Evolutionary conservation across 257 asterid species (phyloP), one percentile per base, ranked within the genome.

Genomic region (Primulina tabacum): DNA sequence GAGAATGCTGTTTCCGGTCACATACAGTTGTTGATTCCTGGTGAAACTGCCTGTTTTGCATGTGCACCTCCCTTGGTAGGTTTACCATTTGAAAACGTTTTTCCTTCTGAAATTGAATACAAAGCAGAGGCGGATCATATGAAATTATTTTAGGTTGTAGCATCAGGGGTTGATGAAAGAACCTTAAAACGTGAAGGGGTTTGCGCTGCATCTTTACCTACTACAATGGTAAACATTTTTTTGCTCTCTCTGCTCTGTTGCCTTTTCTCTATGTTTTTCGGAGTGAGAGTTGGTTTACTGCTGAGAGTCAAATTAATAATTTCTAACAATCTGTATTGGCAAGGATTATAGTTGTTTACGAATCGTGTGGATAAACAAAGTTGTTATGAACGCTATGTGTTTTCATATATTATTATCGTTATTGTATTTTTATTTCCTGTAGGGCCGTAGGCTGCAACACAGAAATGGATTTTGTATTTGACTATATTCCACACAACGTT

Each of bases 1-100:
- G 97, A 93, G 82, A 85, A 93, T 85, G 99, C 97, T 70, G 97
- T 93, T 78, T 93, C 99, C 43, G 99, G 99, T 67, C 99, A 93
- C 79, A 86, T 93, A 72, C 99, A 93, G 80, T 81, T 93, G 75
- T 82, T 93, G 79, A 81, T 90, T 81, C 99, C 99, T 67, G 96
- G 99, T 67, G 97, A 93, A 86, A 89, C 96, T 65, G 99, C 99
- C 10, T 93, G 99, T 84, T 93, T 93, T 86, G 99, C 99, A 38
- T 93, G 99, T 84, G 99, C 95, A 47, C 99, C 99, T 61, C 99
- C 99, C 55, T 75, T 93, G 97, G 99, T 93, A 86, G 70, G 89
- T 70, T 67, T 71, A 56, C 75, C 55, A 65, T 52, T 47, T 58
- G 38, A 71, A 55, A 73, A 60, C 5, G 57, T 29, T 16, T 67